These are phyloP conservation scores for Polygonum aviculare DNA, from an alignment of 148 eudicot species.

Conservation along the genomic window DNA sequence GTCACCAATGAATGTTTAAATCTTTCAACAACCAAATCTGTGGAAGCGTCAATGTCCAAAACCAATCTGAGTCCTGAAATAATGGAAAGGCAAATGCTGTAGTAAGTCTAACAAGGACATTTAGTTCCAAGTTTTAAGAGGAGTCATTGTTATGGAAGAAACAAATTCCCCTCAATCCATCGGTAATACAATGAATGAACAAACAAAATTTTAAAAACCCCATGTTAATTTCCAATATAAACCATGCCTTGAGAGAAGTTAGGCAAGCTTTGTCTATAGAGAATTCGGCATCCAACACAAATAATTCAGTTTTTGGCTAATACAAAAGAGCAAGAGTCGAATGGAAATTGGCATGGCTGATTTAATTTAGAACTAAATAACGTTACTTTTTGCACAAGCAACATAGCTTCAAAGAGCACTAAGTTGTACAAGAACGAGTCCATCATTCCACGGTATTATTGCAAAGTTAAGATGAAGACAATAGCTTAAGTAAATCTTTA, in stretches of 20 bases:
- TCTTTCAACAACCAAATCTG: conserved; percentile 57
- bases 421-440: background rate
- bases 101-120: background rate
- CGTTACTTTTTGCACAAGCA: background rate
- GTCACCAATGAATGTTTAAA: conserved; percentile 41
- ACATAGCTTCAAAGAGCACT: background rate
- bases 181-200: background rate
- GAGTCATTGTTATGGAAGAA: background rate
- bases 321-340: background rate
- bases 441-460: background rate
- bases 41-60: conserved; percentile 49
- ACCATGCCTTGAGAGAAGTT: background rate
- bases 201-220: background rate
- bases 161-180: background rate
- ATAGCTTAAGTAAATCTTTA: background rate
- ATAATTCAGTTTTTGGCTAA: background rate
- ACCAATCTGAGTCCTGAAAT: conserved; percentile 48
- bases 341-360: background rate
- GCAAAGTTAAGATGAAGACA: background rate
- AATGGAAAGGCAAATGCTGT: background rate
- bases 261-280: background rate
- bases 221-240: background rate
- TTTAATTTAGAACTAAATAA: background rate
- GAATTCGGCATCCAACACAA: background rate
- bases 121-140: background rate